Evolutionary conservation across 768 basidiomycete genomes (phyloP).

Genomic region (Leccinum aurantiacum): DNA sequence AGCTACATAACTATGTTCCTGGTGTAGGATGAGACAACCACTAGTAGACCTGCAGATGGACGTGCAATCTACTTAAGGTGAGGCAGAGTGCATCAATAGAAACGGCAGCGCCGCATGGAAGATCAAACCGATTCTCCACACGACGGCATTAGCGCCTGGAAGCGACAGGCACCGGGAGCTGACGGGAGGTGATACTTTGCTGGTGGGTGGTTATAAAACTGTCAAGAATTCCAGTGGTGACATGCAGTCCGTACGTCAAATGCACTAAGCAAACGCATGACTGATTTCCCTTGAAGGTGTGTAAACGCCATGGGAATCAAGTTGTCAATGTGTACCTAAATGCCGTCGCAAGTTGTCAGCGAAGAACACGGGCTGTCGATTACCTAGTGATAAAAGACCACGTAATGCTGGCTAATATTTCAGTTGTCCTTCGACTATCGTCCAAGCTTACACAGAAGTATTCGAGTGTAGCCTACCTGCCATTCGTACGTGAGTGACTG

Average conservation of each 20-base stretch:
- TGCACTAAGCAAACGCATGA: not conserved
- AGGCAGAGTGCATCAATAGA: conserved; percentile 40
- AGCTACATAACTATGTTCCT: conserved; percentile 10
- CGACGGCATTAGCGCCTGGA: conserved; percentile 36
- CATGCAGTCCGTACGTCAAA: conserved; percentile 16
- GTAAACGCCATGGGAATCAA: not conserved
- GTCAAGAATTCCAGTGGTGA: conserved; percentile 40
- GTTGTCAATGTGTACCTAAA: not conserved
- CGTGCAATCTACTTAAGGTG: conserved; percentile 14
- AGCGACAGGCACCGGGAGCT: not conserved
- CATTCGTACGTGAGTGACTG: not conserved
- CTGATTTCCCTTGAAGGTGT: not conserved
- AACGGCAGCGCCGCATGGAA: conserved; percentile 34
- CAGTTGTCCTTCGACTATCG: not conserved
- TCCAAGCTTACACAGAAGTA: not conserved
- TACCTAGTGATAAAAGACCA: conserved; percentile 17
- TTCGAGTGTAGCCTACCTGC: not conserved
- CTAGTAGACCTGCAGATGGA: not conserved
- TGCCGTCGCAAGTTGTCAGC: not conserved
- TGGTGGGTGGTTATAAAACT: conserved; percentile 34
- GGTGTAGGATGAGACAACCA: not conserved
- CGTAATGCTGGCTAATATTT: conserved; percentile 32
- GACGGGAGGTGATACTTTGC: conserved; percentile 27
- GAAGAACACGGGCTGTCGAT: not conserved
- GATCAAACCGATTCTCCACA: conserved; percentile 40